Percentiles rank a stretch among this genome's conserved stretches.
phyloP scores from a whole-genome alignment of 768 basidiomycete species.

The Suillus sp. region DNA sequence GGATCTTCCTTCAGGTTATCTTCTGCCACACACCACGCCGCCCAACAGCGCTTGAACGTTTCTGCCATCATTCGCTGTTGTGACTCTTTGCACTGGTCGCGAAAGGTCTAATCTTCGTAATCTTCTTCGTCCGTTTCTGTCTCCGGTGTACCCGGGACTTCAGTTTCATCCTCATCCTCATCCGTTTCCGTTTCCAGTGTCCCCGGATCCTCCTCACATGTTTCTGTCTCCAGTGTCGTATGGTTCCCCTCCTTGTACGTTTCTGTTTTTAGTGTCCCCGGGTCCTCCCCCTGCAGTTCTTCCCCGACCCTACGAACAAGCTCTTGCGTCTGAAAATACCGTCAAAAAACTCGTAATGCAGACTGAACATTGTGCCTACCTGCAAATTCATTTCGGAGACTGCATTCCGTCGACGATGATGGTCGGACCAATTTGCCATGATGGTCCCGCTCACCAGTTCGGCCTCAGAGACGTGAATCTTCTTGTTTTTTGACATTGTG shows the following conservation, averaged over 20 bases:
- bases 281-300: constrained; percentile 29
- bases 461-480: constrained; percentile 39
- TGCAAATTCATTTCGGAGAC: constrained; percentile 46
- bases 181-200: constrained; percentile 23
- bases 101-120: constrained; percentile 28
- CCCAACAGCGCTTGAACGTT: constrained; percentile 43
- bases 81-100: neutral
- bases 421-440: constrained; percentile 45
- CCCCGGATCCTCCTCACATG: neutral
- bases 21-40: constrained; percentile 45
- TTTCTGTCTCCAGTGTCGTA: neutral
- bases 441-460: constrained; percentile 50
- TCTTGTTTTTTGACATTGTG: constrained; percentile 40
- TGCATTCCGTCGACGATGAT: constrained; percentile 41
- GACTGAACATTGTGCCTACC: constrained; percentile 27
- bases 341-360: neutral
- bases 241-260: constrained; percentile 20
- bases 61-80: constrained; percentile 32
- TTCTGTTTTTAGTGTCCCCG: neutral
- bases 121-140: constrained; percentile 30
- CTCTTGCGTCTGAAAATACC: constrained; percentile 39
- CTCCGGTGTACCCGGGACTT: constrained; percentile 2
- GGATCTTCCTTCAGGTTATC: constrained; percentile 27
- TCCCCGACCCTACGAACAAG: constrained; percentile 38
- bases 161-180: neutral